Conservation (phyloP, 768 basidiomycete species). For the Pisolithus orientalis region DNA sequence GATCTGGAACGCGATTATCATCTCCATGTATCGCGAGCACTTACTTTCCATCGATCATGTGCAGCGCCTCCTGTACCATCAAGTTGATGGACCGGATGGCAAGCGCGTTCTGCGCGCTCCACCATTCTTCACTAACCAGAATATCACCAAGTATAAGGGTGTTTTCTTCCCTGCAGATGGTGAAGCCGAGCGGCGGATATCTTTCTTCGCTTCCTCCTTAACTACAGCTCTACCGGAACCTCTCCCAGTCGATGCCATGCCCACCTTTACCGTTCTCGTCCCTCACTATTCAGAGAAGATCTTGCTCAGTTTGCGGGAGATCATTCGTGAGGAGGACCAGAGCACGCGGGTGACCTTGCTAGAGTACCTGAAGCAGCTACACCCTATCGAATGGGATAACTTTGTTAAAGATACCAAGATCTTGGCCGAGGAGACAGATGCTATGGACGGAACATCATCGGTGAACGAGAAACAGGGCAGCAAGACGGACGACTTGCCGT, state of each 20-base stretch:
- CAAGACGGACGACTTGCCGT: slow-evolving; percentile 90
- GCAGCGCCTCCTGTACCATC: slow-evolving; percentile 94
- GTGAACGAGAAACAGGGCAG: slow-evolving; percentile 64
- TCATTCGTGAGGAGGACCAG: slow-evolving; percentile 96
- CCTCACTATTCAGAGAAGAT: slow-evolving; percentile 99
- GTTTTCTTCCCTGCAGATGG: slow-evolving; percentile 93
- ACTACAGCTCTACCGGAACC: slow-evolving; percentile 95
- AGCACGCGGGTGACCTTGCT: slow-evolving; percentile 94
- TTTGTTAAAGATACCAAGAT: slow-evolving; percentile 99
- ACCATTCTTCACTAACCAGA: slow-evolving; percentile 96
- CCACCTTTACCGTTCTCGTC: slow-evolving; percentile 98
- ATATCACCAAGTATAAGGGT: slow-evolving; percentile 57
- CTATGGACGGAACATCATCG: slow-evolving; percentile 41
- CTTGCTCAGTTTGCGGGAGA: slow-evolving; percentile 90
- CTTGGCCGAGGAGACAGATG: slow-evolving; percentile 81
- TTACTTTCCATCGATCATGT: slow-evolving; percentile 97
- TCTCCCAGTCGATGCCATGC: slow-evolving; percentile 96
- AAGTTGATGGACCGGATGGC: slow-evolving; percentile 86
- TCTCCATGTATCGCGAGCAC: slow-evolving; percentile 99
- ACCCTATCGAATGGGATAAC: slow-evolving; percentile 99
- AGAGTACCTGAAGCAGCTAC: slow-evolving; percentile 97
- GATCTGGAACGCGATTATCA: slow-evolving; percentile 99
- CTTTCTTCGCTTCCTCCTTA: slow-evolving; percentile 96
- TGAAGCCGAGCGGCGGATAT: slow-evolving; percentile 96
- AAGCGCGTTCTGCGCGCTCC: slow-evolving; percentile 91